Base-by-base conservation (phyloP, 306 rosid genomes). In the Dryas octopetala region DNA sequence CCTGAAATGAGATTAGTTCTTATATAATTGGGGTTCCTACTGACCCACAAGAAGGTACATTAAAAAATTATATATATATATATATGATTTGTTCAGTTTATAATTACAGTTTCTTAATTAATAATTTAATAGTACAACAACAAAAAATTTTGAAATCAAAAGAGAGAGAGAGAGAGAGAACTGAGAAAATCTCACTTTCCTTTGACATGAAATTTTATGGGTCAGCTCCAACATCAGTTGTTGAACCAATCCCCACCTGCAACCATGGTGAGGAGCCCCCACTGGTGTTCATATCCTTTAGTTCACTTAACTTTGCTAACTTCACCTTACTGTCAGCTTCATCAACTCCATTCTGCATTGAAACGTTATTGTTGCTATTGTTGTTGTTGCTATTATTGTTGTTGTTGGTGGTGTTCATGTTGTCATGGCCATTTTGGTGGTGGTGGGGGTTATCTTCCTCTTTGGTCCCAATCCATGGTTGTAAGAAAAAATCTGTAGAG, bases 221-320 rank as follows among this genome's bases (percentile, higher is more conserved):
- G 73, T 86, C 89, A 76, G 83, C 78, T 41, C 81, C 87, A 19
- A 88, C 87, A 73, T 90, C 90, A 52, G 88, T 83, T 28, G 92
- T 80, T 80, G 97, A 84, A 82, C 96, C 91, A 43, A 95, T 87
- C 73, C 97, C 99, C 59, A 95, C 92, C 76, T 95, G 97, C 86
- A 95, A 83, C 99, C 99, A 95, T 54, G 92, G 89, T 5, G 97
- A 89, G 70, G 93, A 87, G 78, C 81, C 87, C 57, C 91, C 93
- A 84, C 83, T 85, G 51, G 66, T 74, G 65, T 68, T 90, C 26
- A 87, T 88, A 45, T 94, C 96, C 81, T 91, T 91, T 52, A 91
- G 82, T 80, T 91, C 97, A 83, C 99, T 84, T 49, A 95, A 86
- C 84, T 95, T 95, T 8, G 97, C 93, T 74, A 92, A 81, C 81